Conservation (phyloP, 2,329 filamentous ascomycete species). For the Hypomyces rosellus region DNA sequence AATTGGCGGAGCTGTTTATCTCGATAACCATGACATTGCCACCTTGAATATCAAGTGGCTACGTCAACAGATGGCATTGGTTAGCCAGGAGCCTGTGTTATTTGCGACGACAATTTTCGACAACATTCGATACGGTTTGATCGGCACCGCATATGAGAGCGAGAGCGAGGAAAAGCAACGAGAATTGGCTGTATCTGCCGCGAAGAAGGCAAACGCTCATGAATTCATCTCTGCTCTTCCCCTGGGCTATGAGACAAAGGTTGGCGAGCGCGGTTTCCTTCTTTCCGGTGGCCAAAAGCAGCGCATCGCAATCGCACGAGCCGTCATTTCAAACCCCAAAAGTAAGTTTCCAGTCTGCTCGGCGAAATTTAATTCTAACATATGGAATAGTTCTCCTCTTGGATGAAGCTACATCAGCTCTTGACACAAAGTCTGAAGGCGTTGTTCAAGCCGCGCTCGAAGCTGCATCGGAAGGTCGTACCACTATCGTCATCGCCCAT, state of each 20-base stretch:
- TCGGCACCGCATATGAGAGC: slow-evolving; percentile 71
- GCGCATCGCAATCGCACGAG: slow-evolving; percentile 86
- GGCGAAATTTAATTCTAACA: too few relatives aligned
- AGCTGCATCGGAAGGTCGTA: slow-evolving; percentile 74
- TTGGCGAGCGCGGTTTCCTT: slow-evolving; percentile 86
- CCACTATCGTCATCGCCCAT: slow-evolving; percentile 94
- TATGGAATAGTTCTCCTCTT: slow-evolving; percentile 61
- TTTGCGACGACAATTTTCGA: slow-evolving; percentile 85
- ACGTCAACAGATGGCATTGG: slow-evolving; percentile 83
- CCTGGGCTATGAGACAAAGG: slow-evolving; percentile 85
- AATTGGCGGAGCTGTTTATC: slow-evolving; percentile 66
- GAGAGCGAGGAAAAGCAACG: slow-evolving; percentile 60
- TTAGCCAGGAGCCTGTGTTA: slow-evolving; percentile 86
- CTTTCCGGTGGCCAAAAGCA: slow-evolving; percentile 95
- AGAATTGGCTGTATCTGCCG: slow-evolving; percentile 69
- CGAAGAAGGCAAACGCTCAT: slow-evolving; percentile 87
- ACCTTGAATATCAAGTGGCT: slow-evolving; percentile 84
- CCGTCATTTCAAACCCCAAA: slow-evolving; percentile 88
- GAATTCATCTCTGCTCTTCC: slow-evolving; percentile 79
- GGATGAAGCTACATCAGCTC: slow-evolving; percentile 87
- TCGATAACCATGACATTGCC: slow-evolving; percentile 78
- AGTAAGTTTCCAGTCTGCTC: slow-evolving; percentile 26
- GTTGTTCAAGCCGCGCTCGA: slow-evolving; percentile 91
- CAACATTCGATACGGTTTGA: slow-evolving; percentile 85
- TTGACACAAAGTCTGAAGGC: slow-evolving; percentile 91